Conservation (phyloP, 495 filamentous ascomycete genomes). For the Bombardia bombarda region DNA sequence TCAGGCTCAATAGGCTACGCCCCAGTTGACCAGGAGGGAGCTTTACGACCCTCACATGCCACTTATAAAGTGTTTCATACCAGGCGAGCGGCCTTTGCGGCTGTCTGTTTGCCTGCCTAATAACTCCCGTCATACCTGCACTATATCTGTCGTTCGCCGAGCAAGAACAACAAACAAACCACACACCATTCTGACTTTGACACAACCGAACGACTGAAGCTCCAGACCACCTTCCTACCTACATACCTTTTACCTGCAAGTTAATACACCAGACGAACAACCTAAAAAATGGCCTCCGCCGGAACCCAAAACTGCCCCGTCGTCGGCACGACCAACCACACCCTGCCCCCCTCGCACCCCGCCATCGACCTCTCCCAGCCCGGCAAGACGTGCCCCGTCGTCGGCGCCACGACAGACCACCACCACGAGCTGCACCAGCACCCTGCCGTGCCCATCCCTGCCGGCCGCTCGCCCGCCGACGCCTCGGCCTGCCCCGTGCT, state of each 20-base stretch:
- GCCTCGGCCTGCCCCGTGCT: conserved; percentile 39
- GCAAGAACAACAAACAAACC: neutral
- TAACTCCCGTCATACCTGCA: neutral
- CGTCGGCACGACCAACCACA: conserved; percentile 38
- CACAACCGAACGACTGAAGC: neutral
- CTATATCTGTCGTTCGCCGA: too few species aligned
- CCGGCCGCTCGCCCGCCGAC: conserved; percentile 21
- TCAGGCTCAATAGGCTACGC: too few species aligned
- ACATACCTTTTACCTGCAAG: too few species aligned
- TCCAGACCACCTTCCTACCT: too few species aligned
- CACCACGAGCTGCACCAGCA: conserved; percentile 37
- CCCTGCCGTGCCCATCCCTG: conserved; percentile 26
- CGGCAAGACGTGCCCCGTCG: conserved; percentile 34
- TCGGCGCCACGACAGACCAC: conserved; percentile 39
- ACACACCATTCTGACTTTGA: neutral
- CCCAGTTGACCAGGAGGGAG: too few species aligned
- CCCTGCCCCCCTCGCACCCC: conserved; percentile 33
- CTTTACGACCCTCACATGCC: too few species aligned
- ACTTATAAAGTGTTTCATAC: too few species aligned
- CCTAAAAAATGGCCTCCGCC: conserved; percentile 11
- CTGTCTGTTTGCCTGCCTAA: too few species aligned
- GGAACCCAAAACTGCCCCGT: conserved; percentile 26
- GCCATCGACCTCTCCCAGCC: conserved; percentile 35
- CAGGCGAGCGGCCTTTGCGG: too few species aligned
- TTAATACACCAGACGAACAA: neutral